Evolutionary conservation across 208 protist species (phyloP), one percentile per base, ranked within the genome.

Genomic region (Lotmaria passim): DNA sequence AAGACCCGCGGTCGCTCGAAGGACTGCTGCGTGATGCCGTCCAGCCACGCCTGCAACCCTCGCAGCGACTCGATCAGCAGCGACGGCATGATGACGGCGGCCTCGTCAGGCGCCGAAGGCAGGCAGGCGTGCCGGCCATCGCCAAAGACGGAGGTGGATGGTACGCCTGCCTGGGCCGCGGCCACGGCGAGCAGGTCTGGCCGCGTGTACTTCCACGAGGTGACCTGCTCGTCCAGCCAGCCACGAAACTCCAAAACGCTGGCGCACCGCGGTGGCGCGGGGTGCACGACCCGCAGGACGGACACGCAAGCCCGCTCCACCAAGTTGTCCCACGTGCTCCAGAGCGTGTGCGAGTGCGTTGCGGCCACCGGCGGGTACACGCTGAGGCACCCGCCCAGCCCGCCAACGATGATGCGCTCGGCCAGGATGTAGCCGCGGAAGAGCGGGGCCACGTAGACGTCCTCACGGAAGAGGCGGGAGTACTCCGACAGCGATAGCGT

Each of bases 361-460:
- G 78, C 67, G 15, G 96, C 88, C 33, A 99, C 75, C 12, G 83
- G 81, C 0, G 98, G 98, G 68, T 93, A 93, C 17, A 97, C 97
- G 52, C 94, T 90, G 8, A 98, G 86, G 26, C 78, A 94, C 63
- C 97, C 98, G 50, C 95, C 97, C 7, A 96, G 72, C 0, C 87
- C 87, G 10, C 80, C 81, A 8, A 88, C 80, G 56, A 99, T 93
- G 65, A 99, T 96, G 57, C 98, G 95, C 77, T 99, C 94, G 12
- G 98, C 98, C 23, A 99, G 78, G 0, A 99, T 74, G 75, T 98
- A 99, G 73, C 99, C 99, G 62, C 98, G 91, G 77, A 99, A 99
- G 2, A 99, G 84, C 6, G 91, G 89, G 2, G 97, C 96, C 4
- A 99, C 91, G n/a, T 99, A 93, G 8, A 99, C 77, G 81, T 99